Evolutionary conservation across 805 yeast genomes (phyloP).

Genomic region (Candida methanosorbosa): DNA sequence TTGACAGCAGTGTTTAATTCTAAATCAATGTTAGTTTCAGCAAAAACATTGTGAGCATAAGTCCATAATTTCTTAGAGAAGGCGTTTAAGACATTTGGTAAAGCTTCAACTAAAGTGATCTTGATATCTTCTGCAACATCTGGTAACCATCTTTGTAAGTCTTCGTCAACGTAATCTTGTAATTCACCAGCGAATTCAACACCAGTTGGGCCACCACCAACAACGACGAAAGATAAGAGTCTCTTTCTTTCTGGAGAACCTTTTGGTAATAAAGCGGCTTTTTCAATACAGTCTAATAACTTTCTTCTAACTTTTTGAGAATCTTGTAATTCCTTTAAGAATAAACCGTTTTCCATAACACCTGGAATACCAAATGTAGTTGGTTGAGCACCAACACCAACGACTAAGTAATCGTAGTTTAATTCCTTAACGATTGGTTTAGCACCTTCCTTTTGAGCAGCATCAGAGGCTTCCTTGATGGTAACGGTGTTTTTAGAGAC

Average conservation of each 20-base stretch:
- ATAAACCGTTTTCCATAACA: conserved; percentile 44
- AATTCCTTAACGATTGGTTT: conserved; percentile 23
- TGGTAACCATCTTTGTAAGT: conserved; percentile 45
- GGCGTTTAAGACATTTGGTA: conserved; percentile 44
- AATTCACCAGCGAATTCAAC: conserved; percentile 50
- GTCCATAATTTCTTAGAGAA: conserved; percentile 42
- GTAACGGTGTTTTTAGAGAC: conserved; percentile 34
- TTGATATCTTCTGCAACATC: conserved; percentile 41
- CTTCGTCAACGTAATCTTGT: conserved; percentile 49
- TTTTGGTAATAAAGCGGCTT: conserved; percentile 43
- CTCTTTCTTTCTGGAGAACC: conserved; percentile 45
- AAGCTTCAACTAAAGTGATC: conserved; percentile 42
- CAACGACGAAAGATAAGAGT: conserved; percentile 41
- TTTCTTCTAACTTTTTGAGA: conserved; percentile 38
- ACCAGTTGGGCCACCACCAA: conserved; percentile 56
- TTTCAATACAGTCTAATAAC: conserved; percentile 43
- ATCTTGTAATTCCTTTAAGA: conserved; percentile 45
- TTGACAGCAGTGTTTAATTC: conserved; percentile 41
- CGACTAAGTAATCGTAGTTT: conserved; percentile 40
- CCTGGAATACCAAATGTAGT: conserved; percentile 51
- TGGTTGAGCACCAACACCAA: conserved; percentile 51
- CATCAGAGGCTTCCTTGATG: conserved; percentile 39
- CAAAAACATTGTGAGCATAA: conserved; percentile 43
- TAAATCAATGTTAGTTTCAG: conserved; percentile 39
- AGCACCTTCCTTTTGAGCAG: conserved; percentile 38